A percentile compares a stretch with the other conserved stretches of the same genome.
Evolutionary conservation across 305 asterid genomes (phyloP).

Genomic region (Solanum hybrid): DNA sequence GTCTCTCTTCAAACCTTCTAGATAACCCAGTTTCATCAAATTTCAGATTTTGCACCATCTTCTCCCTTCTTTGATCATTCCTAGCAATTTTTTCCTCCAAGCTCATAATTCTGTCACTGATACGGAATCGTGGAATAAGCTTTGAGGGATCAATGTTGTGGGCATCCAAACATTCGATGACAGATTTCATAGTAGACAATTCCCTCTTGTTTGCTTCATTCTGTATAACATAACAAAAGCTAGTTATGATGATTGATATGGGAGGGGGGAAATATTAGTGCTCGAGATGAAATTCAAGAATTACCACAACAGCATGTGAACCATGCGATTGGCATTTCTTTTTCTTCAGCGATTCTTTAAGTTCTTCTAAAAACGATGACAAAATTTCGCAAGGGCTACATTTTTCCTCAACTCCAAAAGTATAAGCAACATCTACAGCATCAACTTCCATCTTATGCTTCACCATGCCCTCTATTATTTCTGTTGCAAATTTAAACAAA

Average conservation of each 20-base stretch:
- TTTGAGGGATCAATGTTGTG: slow-evolving; percentile 52
- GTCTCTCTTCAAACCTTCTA: slow-evolving; percentile 30
- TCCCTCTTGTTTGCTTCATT: slow-evolving; percentile 59
- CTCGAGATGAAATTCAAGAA: not conserved
- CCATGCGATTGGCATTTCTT: slow-evolving; percentile 34
- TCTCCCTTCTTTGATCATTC: slow-evolving; percentile 25
- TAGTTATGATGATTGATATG: not conserved
- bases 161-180: slow-evolving; percentile 45
- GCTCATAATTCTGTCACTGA: slow-evolving; percentile 36
- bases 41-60: slow-evolving; percentile 39
- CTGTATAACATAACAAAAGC: slow-evolving; percentile 28
- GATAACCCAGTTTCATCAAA: slow-evolving; percentile 28
- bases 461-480: slow-evolving; percentile 45
- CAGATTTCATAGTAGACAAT: slow-evolving; percentile 39
- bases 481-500: slow-evolving; percentile 29
- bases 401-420: slow-evolving; percentile 60
- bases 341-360: slow-evolving; percentile 39
- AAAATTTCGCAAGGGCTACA: slow-evolving; percentile 41
- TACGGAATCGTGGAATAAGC: slow-evolving; percentile 68
- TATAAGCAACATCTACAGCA: slow-evolving; percentile 54
- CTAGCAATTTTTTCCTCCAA: slow-evolving; percentile 45
- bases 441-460: slow-evolving; percentile 59
- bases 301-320: slow-evolving; percentile 35
- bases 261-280: not conserved
- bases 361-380: slow-evolving; percentile 43